Base-by-base conservation (phyloP, 257 asterid species). In the Solanum chaucha region DNA sequence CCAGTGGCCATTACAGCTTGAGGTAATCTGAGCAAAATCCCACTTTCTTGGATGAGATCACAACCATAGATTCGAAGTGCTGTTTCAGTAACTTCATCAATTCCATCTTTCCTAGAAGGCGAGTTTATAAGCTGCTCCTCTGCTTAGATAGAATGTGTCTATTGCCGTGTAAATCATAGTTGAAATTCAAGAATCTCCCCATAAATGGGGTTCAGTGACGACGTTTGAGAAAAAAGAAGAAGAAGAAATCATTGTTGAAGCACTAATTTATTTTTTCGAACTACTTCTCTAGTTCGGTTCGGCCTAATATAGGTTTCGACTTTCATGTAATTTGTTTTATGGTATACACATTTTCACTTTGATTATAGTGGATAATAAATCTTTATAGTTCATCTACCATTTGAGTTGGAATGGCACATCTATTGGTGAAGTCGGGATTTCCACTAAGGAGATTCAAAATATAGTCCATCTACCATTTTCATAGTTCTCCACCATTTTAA, bases 141-240 rank as follows among this genome's bases (percentile, higher is more conserved):
- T 32, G 34, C 32, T 30, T 94, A 32, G 94, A 90, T 96, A 97
- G 91, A 97, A 96, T 5, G 98, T 97, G 90, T 95, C 98, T 30
- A 97, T 93, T 24, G 98, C 97, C 0, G 98, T 94, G 88, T 97
- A 95, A 85, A 93, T 97, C 99, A 97, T 97, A 55, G 36, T 87
- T 85, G 34, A 51, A 46, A 2, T 68, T 32, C 87, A 70, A 85
- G 87, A 68, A 48, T 35, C 82, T 55, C 24, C 36, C 68, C 8
- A 12, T 72, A 55, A 68, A 71, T 24, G 14, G 65, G 14, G 24
- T 55, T 55, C 64, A 17, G 4, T 35, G 32, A 64, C 0, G 71
- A 61, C 3, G 10, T 51, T 51, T n/a, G 28, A 9, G 26, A n/a
- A 4, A n/a, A 61, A 61, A 10, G 71, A 64, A n/a, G 32, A 61